Conservation (phyloP, 2,329 filamentous ascomycete genomes). For the Aspergillus fischeri region DNA sequence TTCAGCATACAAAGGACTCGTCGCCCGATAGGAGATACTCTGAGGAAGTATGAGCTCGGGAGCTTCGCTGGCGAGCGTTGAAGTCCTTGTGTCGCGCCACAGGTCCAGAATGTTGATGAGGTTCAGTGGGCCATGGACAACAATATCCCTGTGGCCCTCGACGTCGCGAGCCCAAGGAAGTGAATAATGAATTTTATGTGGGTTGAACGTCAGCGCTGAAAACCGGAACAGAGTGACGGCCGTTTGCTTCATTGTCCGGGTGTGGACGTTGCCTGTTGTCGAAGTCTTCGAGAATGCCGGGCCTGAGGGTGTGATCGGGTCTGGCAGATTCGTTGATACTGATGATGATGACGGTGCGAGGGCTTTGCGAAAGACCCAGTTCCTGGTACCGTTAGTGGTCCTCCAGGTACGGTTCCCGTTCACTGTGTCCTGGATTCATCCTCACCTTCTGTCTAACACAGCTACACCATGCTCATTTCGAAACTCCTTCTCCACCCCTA, state of each 20-base stretch:
- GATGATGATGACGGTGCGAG: constrained; percentile 19
- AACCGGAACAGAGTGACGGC: constrained; percentile 42
- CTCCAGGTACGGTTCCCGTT: too few relatives aligned
- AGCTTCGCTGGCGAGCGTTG: constrained; percentile 15
- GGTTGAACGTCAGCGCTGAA: constrained; percentile 43
- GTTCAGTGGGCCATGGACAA: constrained; percentile 43
- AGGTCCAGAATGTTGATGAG: constrained; percentile 42
- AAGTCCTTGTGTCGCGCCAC: constrained; percentile 35
- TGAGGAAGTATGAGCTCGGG: constrained; percentile 32
- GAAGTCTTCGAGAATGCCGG: constrained; percentile 17
- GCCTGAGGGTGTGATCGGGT: constrained; percentile 4
- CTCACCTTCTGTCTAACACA: constrained; percentile 52
- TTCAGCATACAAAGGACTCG: constrained; percentile 47
- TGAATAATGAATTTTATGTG: constrained; percentile 44
- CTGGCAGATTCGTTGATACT: constrained; percentile 1
- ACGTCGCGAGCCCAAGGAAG: constrained; percentile 41
- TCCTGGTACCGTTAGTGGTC: constrained; percentile 20
- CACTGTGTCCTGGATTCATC: background rate
- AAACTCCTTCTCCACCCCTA: constrained; percentile 60
- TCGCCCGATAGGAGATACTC: constrained; percentile 47
- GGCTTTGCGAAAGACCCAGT: constrained; percentile 44
- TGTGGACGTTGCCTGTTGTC: constrained; percentile 23
- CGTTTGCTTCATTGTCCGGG: constrained; percentile 33
- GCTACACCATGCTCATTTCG: constrained; percentile 49
- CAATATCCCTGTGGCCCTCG: constrained; percentile 41